Percentiles rank a stretch among this genome's conserved stretches.
Conservation (phyloP, 2,329 filamentous ascomycete species). For the Stylonectria norvegica region DNA sequence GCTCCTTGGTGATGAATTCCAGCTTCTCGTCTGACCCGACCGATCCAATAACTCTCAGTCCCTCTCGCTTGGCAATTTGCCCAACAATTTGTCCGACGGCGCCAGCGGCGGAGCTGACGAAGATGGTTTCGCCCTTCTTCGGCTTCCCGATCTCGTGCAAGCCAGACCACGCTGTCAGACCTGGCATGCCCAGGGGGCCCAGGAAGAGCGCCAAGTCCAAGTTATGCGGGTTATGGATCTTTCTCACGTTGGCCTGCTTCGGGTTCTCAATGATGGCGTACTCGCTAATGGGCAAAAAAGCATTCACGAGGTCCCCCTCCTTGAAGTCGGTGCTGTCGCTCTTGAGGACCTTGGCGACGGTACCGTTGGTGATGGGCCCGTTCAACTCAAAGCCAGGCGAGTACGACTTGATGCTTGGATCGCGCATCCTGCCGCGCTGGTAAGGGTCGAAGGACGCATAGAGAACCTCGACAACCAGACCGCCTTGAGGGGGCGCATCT, state of each 20-base stretch:
- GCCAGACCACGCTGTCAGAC: constrained; percentile 68
- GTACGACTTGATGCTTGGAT: constrained; percentile 60
- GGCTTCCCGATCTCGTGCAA: constrained; percentile 62
- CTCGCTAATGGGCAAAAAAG: constrained; percentile 60
- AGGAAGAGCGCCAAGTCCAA: constrained; percentile 67
- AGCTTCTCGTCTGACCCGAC: constrained; percentile 79
- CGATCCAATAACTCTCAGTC: constrained; percentile 73
- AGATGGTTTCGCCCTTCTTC: constrained; percentile 69
- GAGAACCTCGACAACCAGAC: constrained; percentile 66
- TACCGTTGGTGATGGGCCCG: constrained; percentile 61
- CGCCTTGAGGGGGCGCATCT: constrained; percentile 48
- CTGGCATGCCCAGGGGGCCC: constrained; percentile 62
- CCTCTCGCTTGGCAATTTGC: constrained; percentile 78
- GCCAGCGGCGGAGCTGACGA: constrained; percentile 74
- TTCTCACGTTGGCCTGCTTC: constrained; percentile 36
- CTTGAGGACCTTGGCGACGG: constrained; percentile 67
- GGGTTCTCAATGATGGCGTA: constrained; percentile 57
- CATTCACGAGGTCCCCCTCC: constrained; percentile 63
- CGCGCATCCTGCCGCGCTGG: constrained; percentile 75
- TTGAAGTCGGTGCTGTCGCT: constrained; percentile 61
- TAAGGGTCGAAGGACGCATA: constrained; percentile 83
- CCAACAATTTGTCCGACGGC: constrained; percentile 82
- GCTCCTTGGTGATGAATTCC: constrained; percentile 55
- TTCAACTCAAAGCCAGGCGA: constrained; percentile 50
- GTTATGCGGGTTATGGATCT: constrained; percentile 66